Conservation (phyloP, 2,329 filamentous ascomycete genomes). For the Calonectria montana region DNA sequence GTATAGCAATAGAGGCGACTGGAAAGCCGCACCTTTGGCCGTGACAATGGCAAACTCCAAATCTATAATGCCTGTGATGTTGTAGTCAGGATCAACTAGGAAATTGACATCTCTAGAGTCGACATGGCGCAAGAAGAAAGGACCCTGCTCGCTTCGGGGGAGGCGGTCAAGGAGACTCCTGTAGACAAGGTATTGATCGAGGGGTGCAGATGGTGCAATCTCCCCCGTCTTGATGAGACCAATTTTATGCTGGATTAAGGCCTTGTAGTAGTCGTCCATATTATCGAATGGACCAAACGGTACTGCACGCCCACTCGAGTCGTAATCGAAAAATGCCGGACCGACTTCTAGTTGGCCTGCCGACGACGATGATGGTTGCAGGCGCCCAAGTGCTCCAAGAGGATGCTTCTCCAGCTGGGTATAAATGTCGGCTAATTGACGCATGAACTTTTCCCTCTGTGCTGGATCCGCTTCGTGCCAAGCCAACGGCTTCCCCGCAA, state of each 20-base stretch:
- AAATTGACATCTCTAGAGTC: constrained; percentile 26
- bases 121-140: constrained; percentile 27
- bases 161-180: constrained; percentile 25
- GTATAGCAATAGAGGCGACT: background rate
- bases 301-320: background rate
- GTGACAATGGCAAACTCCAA: background rate
- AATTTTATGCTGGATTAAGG: constrained; percentile 1
- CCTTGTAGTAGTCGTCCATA: background rate
- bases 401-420: background rate
- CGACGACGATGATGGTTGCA: background rate
- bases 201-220: constrained; percentile 26
- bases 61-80: background rate
- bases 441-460: background rate
- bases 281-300: background rate
- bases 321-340: background rate
- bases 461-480: constrained; percentile 9
- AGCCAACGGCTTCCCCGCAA: constrained; percentile 25
- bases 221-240: constrained; percentile 24
- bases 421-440: background rate
- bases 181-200: constrained; percentile 26
- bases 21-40: background rate
- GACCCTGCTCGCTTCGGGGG: constrained; percentile 21
- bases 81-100: background rate
- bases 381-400: background rate
- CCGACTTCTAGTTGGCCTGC: background rate